phyloP scores from a whole-genome alignment of 2,329 filamentous ascomycete species.

The Trichoderma atrobrunneum region DNA sequence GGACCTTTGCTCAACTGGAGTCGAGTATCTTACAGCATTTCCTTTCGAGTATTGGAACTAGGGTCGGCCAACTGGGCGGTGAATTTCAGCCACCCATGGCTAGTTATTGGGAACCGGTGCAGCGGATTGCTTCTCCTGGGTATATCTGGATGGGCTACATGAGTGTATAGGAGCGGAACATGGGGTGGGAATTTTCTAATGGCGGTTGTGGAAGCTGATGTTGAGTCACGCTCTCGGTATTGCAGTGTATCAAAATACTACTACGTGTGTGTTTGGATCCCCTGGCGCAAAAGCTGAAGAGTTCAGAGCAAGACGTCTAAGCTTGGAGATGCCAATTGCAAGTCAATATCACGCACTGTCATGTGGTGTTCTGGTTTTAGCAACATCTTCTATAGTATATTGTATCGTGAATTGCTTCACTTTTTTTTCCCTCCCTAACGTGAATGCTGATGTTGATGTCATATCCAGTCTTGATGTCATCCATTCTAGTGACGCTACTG shows the following conservation, averaged over 20 bases:
- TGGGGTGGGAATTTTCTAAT: background rate
- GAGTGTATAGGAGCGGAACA: background rate
- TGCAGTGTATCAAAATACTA: background rate
- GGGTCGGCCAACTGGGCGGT: background rate
- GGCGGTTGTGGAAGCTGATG: background rate
- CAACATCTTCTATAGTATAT: background rate
- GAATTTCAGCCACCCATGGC: background rate
- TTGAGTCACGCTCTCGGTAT: background rate
- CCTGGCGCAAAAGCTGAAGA: background rate
- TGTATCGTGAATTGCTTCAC: conserved; percentile 4
- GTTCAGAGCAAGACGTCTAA: background rate
- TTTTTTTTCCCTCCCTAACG: background rate
- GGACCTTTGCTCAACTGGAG: background rate
- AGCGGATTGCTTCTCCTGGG: background rate
- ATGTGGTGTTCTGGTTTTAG: background rate
- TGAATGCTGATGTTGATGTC: background rate
- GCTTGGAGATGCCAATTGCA: background rate
- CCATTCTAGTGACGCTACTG: conserved; percentile 1
- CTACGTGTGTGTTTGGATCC: background rate
- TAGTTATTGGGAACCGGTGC: background rate
- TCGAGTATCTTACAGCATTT: background rate
- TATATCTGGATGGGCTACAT: background rate
- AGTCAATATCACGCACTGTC: background rate
- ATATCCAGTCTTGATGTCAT: conserved; percentile 8
- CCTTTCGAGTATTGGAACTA: background rate